A percentile compares a stretch with the other conserved stretches of the same genome.
Conservation (phyloP, 495 filamentous ascomycete genomes). For the Trichocladium uniseriatum region DNA sequence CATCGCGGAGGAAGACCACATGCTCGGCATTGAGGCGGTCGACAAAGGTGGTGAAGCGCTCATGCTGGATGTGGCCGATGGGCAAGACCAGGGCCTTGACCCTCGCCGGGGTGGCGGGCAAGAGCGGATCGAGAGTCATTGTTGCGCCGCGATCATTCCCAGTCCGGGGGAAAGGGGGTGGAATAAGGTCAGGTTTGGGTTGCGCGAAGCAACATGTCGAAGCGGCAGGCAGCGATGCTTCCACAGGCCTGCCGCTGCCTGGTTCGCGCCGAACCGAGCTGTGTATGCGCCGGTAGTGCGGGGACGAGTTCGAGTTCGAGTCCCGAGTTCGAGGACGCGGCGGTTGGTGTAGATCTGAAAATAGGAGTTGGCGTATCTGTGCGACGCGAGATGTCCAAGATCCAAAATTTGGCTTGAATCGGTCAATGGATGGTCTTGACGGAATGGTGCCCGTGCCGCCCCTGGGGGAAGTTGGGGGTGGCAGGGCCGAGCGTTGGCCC, state of each 20-base stretch:
- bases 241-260: conserved; percentile 3
- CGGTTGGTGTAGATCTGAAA: too few relatives aligned
- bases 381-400: background rate
- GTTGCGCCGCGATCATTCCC: conserved; percentile 39
- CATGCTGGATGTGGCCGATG: conserved; percentile 72
- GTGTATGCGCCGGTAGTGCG: background rate
- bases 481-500: conserved; percentile 2
- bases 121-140: conserved; percentile 80
- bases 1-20: conserved; percentile 80
- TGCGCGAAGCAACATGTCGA: conserved; percentile 16
- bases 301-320: background rate
- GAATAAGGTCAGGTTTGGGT: background rate
- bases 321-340: too few relatives aligned
- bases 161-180: conserved; percentile 5
- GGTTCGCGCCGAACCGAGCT: background rate
- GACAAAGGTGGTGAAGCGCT: conserved; percentile 70
- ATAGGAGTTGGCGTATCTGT: background rate
- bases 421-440: too few relatives aligned
- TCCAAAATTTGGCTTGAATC: background rate
- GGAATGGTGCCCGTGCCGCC: too few relatives aligned
- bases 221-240: conserved; percentile 7
- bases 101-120: conserved; percentile 81
- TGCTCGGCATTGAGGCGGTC: conserved; percentile 67
- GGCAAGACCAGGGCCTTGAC: conserved; percentile 76
- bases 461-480: background rate